Base-by-base conservation (phyloP, 108 stramenopile species). In the Asterionellopsis glacialis region DNA sequence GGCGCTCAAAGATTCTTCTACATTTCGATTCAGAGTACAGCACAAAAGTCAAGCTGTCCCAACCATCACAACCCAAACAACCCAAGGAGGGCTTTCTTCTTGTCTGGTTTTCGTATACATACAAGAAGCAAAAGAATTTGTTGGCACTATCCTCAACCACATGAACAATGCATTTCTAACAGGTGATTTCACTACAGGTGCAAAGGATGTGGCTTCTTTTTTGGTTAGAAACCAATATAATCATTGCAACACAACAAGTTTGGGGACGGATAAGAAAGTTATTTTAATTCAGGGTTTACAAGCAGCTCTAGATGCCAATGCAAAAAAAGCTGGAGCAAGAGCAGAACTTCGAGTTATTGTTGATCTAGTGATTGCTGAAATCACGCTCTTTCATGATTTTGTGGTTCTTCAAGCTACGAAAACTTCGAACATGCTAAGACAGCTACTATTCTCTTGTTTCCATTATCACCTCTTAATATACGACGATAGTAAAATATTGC, bases 371-470 rank as follows among this genome's bases (percentile, higher is more conserved):
- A 14, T 64, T 45, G 73, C 73, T 3, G 42, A 55, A 21, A 33
- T 74, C 6, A 56, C 64, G 61, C 19, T 74, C 18, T 24, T 23
- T 22, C 67, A 68, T 33, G 56, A 67, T 21, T 50, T 68, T 25
- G 61, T 63, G 11, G 66, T 74, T 9, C 10, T 74, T 18, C 67
- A 74, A 41, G 73, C 73, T 27, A 13, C 58, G 18, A 44, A 62
- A 33, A 55, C 56, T 55, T 40, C 14, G 1, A 54, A 49, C 10
- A 50, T 68, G 9, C 13, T 74, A 0, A 25, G 47, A 33, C 61
- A 67, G 24, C 43, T 74, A 27, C 67, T 67, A 12, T 55, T 74
- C 10, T 61, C 73, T 24, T 74, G 73, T 47, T 74, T 63, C 45
- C 66, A 74, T 42, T 63, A 51, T 33, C 67, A 69, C 25, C 44